phyloP scores from a whole-genome alignment of 331 rosid species.

The Phaseolus coccineus region DNA sequence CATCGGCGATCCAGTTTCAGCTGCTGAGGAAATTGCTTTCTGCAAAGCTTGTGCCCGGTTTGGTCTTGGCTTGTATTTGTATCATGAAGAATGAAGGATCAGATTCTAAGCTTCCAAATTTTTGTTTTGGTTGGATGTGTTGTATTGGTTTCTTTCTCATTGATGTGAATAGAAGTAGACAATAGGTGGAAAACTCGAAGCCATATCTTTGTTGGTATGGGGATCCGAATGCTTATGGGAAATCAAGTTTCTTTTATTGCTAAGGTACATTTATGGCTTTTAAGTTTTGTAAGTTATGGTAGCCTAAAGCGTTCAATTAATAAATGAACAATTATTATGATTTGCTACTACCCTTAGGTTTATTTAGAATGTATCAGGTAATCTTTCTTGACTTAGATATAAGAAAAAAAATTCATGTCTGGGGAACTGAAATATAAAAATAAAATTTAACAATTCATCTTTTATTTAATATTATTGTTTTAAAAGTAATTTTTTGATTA shows the following conservation, averaged over 20 bases:
- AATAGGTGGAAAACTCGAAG: slow-evolving; percentile 35
- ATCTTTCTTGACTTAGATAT: too few species aligned
- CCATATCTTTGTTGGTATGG: slow-evolving; percentile 31
- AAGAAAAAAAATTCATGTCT: too few species aligned
- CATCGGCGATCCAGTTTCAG: slow-evolving; percentile 81
- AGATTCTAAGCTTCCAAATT: slow-evolving; percentile 28
- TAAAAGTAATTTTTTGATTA: too few species aligned
- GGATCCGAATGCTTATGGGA: slow-evolving; percentile 21
- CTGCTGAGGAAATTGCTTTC: slow-evolving; percentile 95
- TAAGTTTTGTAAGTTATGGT: slow-evolving; percentile 18
- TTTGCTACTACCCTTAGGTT: not conserved
- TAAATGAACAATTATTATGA: slow-evolving; percentile 7
- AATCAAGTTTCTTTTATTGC: slow-evolving; percentile 12
- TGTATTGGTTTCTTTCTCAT: slow-evolving; percentile 30
- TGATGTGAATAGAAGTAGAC: slow-evolving; percentile 44
- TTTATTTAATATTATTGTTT: too few species aligned
- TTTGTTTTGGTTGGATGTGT: slow-evolving; percentile 33
- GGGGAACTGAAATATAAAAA: too few species aligned
- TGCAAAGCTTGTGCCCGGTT: slow-evolving; percentile 93
- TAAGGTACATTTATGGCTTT: slow-evolving; percentile 17
- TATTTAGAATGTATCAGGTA: too few species aligned
- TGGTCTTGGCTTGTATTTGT: slow-evolving; percentile 93
- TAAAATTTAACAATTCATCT: too few species aligned
- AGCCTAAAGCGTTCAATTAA: not conserved
- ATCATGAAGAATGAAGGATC: slow-evolving; percentile 68